Evolutionary conservation across 805 yeast genomes (phyloP).

Genomic region (Saccharomyces mikatae): DNA sequence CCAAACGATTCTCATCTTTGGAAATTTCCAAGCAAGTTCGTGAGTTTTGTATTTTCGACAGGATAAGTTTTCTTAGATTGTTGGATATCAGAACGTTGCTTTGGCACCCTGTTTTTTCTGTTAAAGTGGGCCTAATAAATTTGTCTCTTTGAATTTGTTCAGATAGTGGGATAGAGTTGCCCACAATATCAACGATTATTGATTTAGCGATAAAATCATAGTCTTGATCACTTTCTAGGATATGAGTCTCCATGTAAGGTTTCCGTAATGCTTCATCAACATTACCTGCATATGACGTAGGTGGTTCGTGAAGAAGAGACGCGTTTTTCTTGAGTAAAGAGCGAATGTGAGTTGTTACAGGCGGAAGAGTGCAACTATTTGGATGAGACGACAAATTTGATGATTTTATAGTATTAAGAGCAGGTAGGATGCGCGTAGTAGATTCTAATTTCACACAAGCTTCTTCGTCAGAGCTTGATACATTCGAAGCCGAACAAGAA

Average conservation of each 20-base stretch:
- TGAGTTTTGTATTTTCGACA: constrained; percentile 50
- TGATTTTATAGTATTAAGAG: neutral
- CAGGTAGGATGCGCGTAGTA: neutral
- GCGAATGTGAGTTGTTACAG: neutral
- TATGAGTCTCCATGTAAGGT: constrained; percentile 6
- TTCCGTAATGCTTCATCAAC: constrained; percentile 8
- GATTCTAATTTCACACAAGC: neutral
- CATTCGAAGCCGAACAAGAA: neutral
- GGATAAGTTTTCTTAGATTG: constrained; percentile 30
- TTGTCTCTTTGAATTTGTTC: constrained; percentile 11
- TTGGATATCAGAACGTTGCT: constrained; percentile 3
- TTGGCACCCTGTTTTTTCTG: neutral
- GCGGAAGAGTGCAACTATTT: neutral
- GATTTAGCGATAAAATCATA: constrained; percentile 22
- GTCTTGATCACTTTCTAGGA: constrained; percentile 12
- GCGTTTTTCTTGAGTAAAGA: neutral
- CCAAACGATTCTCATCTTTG: constrained; percentile 16
- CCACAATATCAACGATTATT: constrained; percentile 22
- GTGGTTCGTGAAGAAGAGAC: neutral
- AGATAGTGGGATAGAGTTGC: constrained; percentile 14
- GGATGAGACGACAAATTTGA: neutral
- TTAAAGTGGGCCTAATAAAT: neutral
- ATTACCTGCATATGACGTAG: neutral
- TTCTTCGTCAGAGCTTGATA: neutral
- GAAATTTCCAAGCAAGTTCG: constrained; percentile 49